Percentiles rank a stretch among this genome's conserved stretches.
phyloP scores from a whole-genome alignment of 2,329 filamentous ascomycete genomes.

The Arthrobotrys musiformis region DNA sequence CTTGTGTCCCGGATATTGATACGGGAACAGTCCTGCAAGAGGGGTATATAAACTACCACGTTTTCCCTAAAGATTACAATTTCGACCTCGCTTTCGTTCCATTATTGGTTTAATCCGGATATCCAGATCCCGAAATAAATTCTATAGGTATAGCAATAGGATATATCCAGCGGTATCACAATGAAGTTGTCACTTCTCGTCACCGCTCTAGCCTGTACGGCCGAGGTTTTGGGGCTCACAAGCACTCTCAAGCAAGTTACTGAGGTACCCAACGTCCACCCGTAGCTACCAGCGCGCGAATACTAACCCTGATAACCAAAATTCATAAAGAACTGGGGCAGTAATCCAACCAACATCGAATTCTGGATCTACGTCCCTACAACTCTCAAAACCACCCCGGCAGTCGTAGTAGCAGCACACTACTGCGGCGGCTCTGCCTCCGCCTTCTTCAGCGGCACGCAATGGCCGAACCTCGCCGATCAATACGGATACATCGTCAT shows the following conservation, averaged over 20 bases:
- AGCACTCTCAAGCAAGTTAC: conserved; percentile 19
- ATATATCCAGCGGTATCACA: neutral
- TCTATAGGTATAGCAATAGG: too few relatives aligned
- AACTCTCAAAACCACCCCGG: conserved; percentile 64
- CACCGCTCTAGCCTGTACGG: conserved; percentile 20
- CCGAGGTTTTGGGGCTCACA: conserved; percentile 35
- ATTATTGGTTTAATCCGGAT: too few relatives aligned
- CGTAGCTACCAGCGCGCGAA: too few relatives aligned
- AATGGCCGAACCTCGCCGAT: conserved; percentile 69
- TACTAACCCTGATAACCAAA: neutral
- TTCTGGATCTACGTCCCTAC: conserved; percentile 64
- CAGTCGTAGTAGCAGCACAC: conserved; percentile 69
- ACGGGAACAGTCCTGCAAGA: neutral
- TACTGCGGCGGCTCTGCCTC: conserved; percentile 70
- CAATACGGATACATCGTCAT: conserved; percentile 69
- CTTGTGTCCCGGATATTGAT: neutral
- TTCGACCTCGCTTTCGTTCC: too few relatives aligned
- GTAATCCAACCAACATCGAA: conserved; percentile 40
- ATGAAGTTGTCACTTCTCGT: conserved; percentile 43
- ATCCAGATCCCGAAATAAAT: too few relatives aligned
- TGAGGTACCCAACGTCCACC: neutral
- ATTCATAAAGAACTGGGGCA: conserved; percentile 33
- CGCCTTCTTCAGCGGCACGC: conserved; percentile 66
- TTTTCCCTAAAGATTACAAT: too few relatives aligned
- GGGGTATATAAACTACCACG: neutral